These are phyloP conservation scores for Globisporangium camurandrum DNA, from an alignment of 352 stramenopile species.

Conservation along the genomic window DNA sequence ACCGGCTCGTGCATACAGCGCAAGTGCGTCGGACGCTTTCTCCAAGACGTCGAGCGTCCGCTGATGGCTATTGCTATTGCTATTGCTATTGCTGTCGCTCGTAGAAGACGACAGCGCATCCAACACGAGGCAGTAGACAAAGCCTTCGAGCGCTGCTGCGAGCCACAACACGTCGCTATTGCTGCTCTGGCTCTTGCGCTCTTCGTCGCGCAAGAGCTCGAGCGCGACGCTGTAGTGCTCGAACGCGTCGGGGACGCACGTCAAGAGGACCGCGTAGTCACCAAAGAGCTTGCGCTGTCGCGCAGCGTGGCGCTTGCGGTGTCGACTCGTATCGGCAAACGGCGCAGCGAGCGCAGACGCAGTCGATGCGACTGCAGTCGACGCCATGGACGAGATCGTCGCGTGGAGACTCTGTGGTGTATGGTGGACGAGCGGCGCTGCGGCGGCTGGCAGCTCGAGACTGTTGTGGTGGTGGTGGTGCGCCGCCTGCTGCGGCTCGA, in stretches of 20 bases:
- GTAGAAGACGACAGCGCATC: slow-evolving; percentile 30
- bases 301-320: slow-evolving; percentile 43
- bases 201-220: slow-evolving; percentile 72
- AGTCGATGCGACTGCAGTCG: slow-evolving; percentile 21
- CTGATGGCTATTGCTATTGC: too few relatives aligned
- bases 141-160: slow-evolving; percentile 70
- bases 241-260: slow-evolving; percentile 52
- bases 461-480: slow-evolving; percentile 14
- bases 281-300: slow-evolving; percentile 73
- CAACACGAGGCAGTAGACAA: slow-evolving; percentile 49
- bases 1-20: slow-evolving; percentile 56
- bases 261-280: slow-evolving; percentile 68
- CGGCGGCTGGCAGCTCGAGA: slow-evolving; percentile 16
- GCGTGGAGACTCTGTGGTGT: slow-evolving; percentile 9
- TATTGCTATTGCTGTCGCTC: too few relatives aligned
- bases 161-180: slow-evolving; percentile 68
- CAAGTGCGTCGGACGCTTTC: slow-evolving; percentile 62
- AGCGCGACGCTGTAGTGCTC: slow-evolving; percentile 66
- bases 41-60: slow-evolving; percentile 73
- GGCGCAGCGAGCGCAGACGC: slow-evolving; percentile 23
- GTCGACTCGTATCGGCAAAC: slow-evolving; percentile 33
- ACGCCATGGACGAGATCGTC: slow-evolving; percentile 10
- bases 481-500: slow-evolving; percentile 34
- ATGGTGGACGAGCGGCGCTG: too few relatives aligned
- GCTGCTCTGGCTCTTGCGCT: slow-evolving; percentile 42